Evolutionary conservation across 1,139 yeast species (phyloP), one percentile per base, ranked within the genome.

Genomic region (Geotrichum candidum): DNA sequence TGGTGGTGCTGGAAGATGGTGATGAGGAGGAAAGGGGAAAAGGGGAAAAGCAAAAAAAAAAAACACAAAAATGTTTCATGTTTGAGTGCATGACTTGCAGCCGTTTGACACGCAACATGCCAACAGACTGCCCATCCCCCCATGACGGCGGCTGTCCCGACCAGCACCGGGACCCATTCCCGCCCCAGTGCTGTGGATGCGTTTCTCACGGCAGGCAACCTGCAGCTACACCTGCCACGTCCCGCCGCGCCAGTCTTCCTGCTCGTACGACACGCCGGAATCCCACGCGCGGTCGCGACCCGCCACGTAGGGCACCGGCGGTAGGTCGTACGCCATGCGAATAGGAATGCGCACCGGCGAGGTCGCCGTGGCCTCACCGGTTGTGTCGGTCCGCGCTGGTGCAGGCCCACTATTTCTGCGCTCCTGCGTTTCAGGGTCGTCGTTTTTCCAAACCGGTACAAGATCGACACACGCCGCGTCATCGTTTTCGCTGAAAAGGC

Each of bases 381-480:
- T 7, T 18, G 18, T 23, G 48, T 41, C 48, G n/a, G 18, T 7
- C 3, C 22, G 10, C 10, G 22, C 23, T 41, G n/a, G 48, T 7
- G 22, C 48, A n/a, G 48, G 41, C 15, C n/a, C 41, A 35, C 48
- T n/a, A 18, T n/a, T 13, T 35, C n/a, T 11, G n/a, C 41, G 15
- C n/a, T 3, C n/a, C 22, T 41, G 48, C 48, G 22, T 29, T 29
- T 29, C 9, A 29, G 33, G 5, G 22, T 7, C 22, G 22, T 41
- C 48, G 9, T 18, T 41, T n/a, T 64, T 65, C 61, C 66, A 67
- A 6, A 56, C 61, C 5, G 72, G 72, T 6, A 64, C 65, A 29
- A 68, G 58, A 31, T 59, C 63, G 15, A 48, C 54, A 11, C 35
- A 45, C 33, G 31, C 51, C 5, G 53, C 41, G 41, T 58, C 33